Conservation (phyloP, 2,329 filamentous ascomycete species). For the Exophiala mesophila region DNA sequence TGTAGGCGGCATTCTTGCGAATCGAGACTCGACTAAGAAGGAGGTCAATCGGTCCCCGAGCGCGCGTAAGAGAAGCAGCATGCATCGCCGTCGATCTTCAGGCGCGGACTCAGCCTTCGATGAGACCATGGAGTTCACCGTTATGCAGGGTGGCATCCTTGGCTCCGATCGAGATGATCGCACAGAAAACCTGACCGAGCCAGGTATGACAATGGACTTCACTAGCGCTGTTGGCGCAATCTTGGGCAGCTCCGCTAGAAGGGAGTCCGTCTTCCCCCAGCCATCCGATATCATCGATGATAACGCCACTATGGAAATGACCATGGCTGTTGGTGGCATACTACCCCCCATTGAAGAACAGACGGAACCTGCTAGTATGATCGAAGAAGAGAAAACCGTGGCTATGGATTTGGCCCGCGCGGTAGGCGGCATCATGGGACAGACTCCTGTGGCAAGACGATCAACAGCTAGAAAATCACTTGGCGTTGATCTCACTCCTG, state of each 20-base stretch:
- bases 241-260: constrained; percentile 10
- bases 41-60: constrained; percentile 30
- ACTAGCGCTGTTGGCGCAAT: constrained; percentile 42
- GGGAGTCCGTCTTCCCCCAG: constrained; percentile 1
- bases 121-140: constrained; percentile 53
- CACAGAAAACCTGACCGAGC: constrained; percentile 33
- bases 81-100: constrained; percentile 34
- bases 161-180: constrained; percentile 18
- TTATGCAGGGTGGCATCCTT: constrained; percentile 50
- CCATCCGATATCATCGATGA: constrained; percentile 30
- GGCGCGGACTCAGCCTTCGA: constrained; percentile 38
- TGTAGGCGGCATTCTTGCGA: constrained; percentile 67
- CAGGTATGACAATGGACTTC: constrained; percentile 45
- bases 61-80: constrained; percentile 32
- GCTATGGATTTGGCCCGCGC: constrained; percentile 66
- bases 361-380: constrained; percentile 33
- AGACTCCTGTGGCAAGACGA: constrained; percentile 1
- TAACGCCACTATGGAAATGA: constrained; percentile 57
- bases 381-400: constrained; percentile 45
- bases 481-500: neutral
- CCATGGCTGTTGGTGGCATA: constrained; percentile 43
- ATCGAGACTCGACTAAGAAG: constrained; percentile 23
- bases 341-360: constrained; percentile 37
- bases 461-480: constrained; percentile 2
- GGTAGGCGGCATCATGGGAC: constrained; percentile 57